Base-by-base conservation (phyloP, 495 filamentous ascomycete species). In the Xylaria bambusicola region DNA sequence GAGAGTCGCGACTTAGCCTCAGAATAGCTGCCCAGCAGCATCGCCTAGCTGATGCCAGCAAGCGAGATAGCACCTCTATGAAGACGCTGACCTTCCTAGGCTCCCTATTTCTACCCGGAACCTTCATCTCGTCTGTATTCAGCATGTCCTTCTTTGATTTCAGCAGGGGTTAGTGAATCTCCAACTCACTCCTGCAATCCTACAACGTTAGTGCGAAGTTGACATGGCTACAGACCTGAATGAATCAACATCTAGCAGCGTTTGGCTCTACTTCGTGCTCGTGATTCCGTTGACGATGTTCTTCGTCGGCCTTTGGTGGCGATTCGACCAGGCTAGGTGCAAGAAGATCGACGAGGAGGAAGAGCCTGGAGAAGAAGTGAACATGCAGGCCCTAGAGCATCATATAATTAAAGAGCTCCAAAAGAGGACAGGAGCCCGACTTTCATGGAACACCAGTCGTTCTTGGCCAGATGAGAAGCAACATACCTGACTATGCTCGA, bases 21-120 rank as follows among this genome's bases (percentile, higher is more conserved):
- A 61, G 64, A 48, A 71, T 74, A 61, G 72, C 72, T n/a, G 66
- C 63, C 15, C 68, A 73, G 46, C 71, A 75, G 59, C 62, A 67
- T 13, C 71, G 67, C 27, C 62, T 75, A 13, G 70, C 72, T 1
- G 67, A 72, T 38, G 63, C 66, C 12, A 57, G 42, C 31, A 69
- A 66, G 55, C 57, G 67, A 0, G 70, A 72, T 45, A 66, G 67
- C 24, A 26, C 62, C 17, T 66, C 70, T 9, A 68, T 68, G 70
- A 70, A 72, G 56, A 68, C 66, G 31, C 64, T 72, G 49, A 66
- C 70, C 1, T 58, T 72, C 27, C 62, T 72, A 18, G 70, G 70
- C 46, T 61, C 70, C 42, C 45, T 69, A 17, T 71, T 72, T 53
- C 63, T 72, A 12, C 70, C 70, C 2, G 67, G 67, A 20, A 66